Conservation (phyloP, 2,329 filamentous ascomycete genomes). For the Botrytis tulipae region DNA sequence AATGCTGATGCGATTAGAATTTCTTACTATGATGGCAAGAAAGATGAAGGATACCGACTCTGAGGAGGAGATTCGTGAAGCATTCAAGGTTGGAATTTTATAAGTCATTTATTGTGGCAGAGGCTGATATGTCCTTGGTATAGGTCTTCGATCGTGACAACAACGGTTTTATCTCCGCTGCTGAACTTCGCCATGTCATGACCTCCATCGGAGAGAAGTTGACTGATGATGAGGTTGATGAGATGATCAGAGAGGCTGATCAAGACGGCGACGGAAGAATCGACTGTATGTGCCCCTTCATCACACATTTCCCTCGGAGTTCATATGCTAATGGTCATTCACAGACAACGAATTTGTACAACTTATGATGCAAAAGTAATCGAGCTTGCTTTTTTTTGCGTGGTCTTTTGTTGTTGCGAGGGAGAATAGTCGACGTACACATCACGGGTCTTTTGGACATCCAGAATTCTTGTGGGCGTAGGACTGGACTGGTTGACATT, state of each 20-base stretch:
- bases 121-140: constrained; percentile 22
- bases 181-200: constrained; percentile 87
- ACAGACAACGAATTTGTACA: constrained; percentile 90
- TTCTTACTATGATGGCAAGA: constrained; percentile 89
- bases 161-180: constrained; percentile 88
- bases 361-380: constrained; percentile 90
- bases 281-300: constrained; percentile 64
- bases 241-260: constrained; percentile 91
- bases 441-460: constrained; percentile 18
- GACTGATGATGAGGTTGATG: constrained; percentile 85
- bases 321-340: constrained; percentile 28
- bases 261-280: constrained; percentile 87
- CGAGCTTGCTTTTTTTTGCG: constrained; percentile 23
- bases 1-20: constrained; percentile 55
- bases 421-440: constrained; percentile 20
- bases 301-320: constrained; percentile 22
- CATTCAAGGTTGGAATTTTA: constrained; percentile 68
- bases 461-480: constrained; percentile 16
- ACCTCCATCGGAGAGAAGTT: constrained; percentile 90
- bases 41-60: constrained; percentile 95
- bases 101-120: background rate
- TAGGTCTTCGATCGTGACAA: constrained; percentile 84
- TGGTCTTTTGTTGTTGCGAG: constrained; percentile 13
- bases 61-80: constrained; percentile 86
- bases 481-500: constrained; percentile 14